phyloP scores from a whole-genome alignment of 495 filamentous ascomycete species.

The Letharia columbiana region DNA sequence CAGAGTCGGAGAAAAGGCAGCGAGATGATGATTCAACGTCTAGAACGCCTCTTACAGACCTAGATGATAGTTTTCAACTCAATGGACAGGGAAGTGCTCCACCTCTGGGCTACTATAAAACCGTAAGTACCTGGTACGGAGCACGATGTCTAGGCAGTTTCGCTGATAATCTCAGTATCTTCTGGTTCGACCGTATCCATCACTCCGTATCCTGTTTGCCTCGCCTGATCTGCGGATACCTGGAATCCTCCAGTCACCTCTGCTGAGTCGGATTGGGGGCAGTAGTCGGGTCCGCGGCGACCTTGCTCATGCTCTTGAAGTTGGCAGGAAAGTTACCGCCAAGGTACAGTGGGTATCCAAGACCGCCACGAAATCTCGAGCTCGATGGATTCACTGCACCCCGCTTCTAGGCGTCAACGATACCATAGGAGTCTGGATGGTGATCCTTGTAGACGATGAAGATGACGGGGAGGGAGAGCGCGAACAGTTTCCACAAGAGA shows the following conservation, averaged over 20 bases:
- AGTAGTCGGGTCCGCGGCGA: constrained; percentile 44
- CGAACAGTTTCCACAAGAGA: background rate
- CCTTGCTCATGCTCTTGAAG: constrained; percentile 45
- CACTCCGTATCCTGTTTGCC: constrained; percentile 55
- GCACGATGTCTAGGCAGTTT: background rate
- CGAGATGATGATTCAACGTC: background rate
- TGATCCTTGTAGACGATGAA: constrained; percentile 48
- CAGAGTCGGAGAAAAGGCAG: background rate
- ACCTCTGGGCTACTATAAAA: constrained; percentile 38
- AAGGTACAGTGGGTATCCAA: constrained; percentile 51
- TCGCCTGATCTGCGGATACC: constrained; percentile 54
- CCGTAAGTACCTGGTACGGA: constrained; percentile 28
- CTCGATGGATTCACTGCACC: constrained; percentile 54
- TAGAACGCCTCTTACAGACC: constrained; percentile 5
- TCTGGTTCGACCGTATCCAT: constrained; percentile 53
- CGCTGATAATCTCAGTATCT: constrained; percentile 42
- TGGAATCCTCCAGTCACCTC: constrained; percentile 52
- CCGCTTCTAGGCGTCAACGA: constrained; percentile 49
- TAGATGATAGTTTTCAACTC: constrained; percentile 13
- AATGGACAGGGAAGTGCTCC: constrained; percentile 16
- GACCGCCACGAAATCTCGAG: constrained; percentile 37
- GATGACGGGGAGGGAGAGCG: constrained; percentile 20
- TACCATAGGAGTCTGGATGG: constrained; percentile 55
- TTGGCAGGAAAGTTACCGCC: constrained; percentile 55
- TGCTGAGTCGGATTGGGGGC: constrained; percentile 50